phyloP scores from a whole-genome alignment of 805 yeast genomes.

The Metschnikowia shivogae region DNA sequence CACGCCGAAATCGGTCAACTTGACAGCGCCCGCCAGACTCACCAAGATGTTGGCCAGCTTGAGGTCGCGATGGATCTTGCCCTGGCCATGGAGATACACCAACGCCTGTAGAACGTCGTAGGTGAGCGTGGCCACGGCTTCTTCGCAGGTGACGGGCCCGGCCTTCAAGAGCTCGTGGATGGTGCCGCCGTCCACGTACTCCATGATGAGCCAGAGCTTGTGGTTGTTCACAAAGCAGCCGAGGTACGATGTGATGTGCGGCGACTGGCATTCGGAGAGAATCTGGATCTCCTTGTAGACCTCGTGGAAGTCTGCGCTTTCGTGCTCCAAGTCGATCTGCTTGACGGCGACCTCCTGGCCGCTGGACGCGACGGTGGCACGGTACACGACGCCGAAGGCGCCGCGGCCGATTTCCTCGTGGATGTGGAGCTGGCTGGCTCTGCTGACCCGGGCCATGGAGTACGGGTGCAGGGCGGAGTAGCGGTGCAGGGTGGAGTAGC shows the following conservation, averaged over 20 bases:
- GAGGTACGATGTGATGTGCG: conserved; percentile 60
- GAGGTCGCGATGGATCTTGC: conserved; percentile 66
- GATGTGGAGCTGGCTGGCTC: conserved; percentile 39
- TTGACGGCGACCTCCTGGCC: conserved; percentile 52
- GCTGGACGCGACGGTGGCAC: conserved; percentile 48
- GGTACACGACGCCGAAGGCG: conserved; percentile 73
- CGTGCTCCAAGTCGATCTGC: conserved; percentile 70
- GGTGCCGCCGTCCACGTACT: conserved; percentile 74
- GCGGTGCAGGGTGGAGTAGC: background rate
- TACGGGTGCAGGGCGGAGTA: background rate
- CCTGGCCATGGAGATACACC: conserved; percentile 61
- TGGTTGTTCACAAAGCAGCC: conserved; percentile 70
- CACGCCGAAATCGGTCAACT: conserved; percentile 45
- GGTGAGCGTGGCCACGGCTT: conserved; percentile 48
- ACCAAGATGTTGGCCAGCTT: conserved; percentile 41
- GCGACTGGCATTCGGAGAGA: conserved; percentile 59
- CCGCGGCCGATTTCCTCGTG: conserved; percentile 67
- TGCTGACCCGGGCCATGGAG: conserved; percentile 18
- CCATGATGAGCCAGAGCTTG: conserved; percentile 80
- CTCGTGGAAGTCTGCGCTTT: conserved; percentile 58
- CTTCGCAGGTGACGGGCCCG: conserved; percentile 54
- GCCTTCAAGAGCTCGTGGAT: conserved; percentile 60
- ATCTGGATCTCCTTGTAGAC: conserved; percentile 70
- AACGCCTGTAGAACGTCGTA: conserved; percentile 57
- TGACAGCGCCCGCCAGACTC: conserved; percentile 35